Evolutionary conservation across 108 stramenopile genomes (phyloP).

Genomic region (Nitzschia sp.): DNA sequence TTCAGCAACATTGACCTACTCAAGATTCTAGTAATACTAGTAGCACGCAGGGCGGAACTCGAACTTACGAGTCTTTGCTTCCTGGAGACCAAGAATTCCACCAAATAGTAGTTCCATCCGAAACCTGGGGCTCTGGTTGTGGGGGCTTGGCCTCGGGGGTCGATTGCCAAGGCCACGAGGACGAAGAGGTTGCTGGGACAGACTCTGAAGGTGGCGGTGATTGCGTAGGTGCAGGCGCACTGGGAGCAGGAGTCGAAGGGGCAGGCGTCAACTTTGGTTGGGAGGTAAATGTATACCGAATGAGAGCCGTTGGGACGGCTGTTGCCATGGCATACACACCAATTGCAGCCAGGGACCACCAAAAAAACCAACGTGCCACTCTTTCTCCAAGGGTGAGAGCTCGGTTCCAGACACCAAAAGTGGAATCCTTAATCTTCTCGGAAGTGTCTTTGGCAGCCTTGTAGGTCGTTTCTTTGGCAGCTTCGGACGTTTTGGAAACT

Average conservation of each 20-base stretch:
- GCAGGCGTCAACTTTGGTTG: neutral
- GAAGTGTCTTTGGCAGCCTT: slow-evolving; percentile 11
- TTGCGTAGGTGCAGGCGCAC: too few species aligned
- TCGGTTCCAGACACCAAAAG: neutral
- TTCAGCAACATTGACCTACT: too few species aligned
- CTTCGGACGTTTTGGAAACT: neutral
- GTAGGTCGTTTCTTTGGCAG: neutral
- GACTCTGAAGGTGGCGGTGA: too few species aligned
- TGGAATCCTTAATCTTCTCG: slow-evolving; percentile 1
- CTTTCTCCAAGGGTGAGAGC: neutral
- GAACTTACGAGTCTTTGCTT: too few species aligned
- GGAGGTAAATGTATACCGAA: slow-evolving; percentile 32
- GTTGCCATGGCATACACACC: slow-evolving; percentile 70
- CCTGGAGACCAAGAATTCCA: too few species aligned
- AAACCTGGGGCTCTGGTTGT: too few species aligned
- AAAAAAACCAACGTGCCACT: slow-evolving; percentile 47
- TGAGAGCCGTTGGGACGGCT: slow-evolving; percentile 53
- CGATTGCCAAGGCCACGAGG: too few species aligned
- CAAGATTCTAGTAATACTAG: too few species aligned
- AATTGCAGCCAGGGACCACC: slow-evolving; percentile 69
- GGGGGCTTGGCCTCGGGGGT: too few species aligned
- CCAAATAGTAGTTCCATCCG: too few species aligned
- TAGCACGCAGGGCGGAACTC: too few species aligned
- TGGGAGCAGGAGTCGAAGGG: neutral
- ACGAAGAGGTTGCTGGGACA: too few species aligned